Conservation (phyloP, 2,329 filamentous ascomycete species). For the Colletotrichum melonis region DNA sequence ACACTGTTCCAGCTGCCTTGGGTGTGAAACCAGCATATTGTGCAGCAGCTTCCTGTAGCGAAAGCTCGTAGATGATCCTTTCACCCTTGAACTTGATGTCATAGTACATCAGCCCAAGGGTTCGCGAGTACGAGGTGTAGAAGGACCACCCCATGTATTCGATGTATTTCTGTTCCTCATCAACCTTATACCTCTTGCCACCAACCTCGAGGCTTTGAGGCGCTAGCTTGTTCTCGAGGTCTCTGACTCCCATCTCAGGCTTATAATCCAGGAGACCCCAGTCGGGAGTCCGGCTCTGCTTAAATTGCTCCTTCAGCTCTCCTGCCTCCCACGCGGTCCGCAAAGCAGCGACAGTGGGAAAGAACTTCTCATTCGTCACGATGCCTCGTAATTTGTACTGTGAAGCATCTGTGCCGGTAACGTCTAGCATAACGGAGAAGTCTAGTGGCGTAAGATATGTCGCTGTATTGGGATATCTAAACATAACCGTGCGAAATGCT, state of each 20-base stretch:
- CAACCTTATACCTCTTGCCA: slow-evolving; percentile 55
- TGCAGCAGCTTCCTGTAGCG: slow-evolving; percentile 63
- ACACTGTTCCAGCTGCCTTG: slow-evolving; percentile 53
- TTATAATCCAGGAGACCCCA: slow-evolving; percentile 50
- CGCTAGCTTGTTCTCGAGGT: slow-evolving; percentile 48
- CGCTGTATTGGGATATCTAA: slow-evolving; percentile 52
- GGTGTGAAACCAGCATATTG: slow-evolving; percentile 63
- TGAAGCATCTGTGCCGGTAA: slow-evolving; percentile 54
- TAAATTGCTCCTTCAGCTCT: slow-evolving; percentile 47
- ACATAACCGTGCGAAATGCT: slow-evolving; percentile 53
- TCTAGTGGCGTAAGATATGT: slow-evolving; percentile 56
- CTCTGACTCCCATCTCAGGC: slow-evolving; percentile 43
- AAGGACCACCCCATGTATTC: slow-evolving; percentile 66
- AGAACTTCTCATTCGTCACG: slow-evolving; percentile 54
- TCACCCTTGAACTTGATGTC: slow-evolving; percentile 63
- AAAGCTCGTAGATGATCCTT: slow-evolving; percentile 63
- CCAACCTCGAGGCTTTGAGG: slow-evolving; percentile 51
- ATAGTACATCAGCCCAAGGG: slow-evolving; percentile 58
- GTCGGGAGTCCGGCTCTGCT: slow-evolving; percentile 46
- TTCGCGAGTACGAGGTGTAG: slow-evolving; percentile 57
- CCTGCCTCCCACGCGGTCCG: slow-evolving; percentile 51
- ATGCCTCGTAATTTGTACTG: slow-evolving; percentile 55
- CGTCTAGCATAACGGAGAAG: slow-evolving; percentile 57
- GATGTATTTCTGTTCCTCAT: slow-evolving; percentile 57
- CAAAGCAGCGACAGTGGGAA: slow-evolving; percentile 46